These are phyloP conservation scores for Coprinopsis cinerea DNA, from an alignment of 768 basidiomycete genomes.

Conservation along the genomic window DNA sequence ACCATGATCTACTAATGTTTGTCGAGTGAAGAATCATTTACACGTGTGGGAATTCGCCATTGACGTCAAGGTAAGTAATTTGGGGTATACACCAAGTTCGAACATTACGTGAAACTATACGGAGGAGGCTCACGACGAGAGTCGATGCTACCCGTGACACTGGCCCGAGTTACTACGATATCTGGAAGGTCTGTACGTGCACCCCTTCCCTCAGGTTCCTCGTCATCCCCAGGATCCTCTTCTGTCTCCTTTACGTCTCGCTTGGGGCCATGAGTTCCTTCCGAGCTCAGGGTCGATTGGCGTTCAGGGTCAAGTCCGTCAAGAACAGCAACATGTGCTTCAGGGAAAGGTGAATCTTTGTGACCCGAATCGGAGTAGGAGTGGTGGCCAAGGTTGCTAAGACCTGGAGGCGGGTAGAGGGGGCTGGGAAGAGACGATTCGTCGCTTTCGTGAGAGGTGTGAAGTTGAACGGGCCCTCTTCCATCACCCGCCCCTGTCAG, in stretches of 20 bases:
- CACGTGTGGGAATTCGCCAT: too few relatives aligned
- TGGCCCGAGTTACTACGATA: neutral
- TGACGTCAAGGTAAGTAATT: too few relatives aligned
- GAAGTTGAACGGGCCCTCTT: too few relatives aligned
- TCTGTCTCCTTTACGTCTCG: too few relatives aligned
- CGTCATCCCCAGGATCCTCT: neutral
- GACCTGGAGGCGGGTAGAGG: neutral
- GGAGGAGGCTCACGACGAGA: neutral
- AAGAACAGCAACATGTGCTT: neutral
- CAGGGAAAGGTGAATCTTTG: neutral
- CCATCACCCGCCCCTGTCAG: too few relatives aligned
- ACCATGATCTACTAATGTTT: too few relatives aligned
- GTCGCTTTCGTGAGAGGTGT: too few relatives aligned
- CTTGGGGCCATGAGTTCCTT: too few relatives aligned
- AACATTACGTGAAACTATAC: neutral
- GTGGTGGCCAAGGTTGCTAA: neutral
- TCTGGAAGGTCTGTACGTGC: neutral
- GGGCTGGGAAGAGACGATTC: neutral
- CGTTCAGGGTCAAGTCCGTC: neutral
- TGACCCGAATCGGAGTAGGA: too few relatives aligned
- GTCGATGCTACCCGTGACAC: neutral
- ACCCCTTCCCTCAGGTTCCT: neutral
- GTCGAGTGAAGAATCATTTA: too few relatives aligned
- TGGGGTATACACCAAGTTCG: too few relatives aligned
- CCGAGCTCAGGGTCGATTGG: too few relatives aligned